Percentiles rank a stretch among this genome's conserved stretches.
Conservation (phyloP, 805 yeast species). For the Starmerella kuoi region DNA sequence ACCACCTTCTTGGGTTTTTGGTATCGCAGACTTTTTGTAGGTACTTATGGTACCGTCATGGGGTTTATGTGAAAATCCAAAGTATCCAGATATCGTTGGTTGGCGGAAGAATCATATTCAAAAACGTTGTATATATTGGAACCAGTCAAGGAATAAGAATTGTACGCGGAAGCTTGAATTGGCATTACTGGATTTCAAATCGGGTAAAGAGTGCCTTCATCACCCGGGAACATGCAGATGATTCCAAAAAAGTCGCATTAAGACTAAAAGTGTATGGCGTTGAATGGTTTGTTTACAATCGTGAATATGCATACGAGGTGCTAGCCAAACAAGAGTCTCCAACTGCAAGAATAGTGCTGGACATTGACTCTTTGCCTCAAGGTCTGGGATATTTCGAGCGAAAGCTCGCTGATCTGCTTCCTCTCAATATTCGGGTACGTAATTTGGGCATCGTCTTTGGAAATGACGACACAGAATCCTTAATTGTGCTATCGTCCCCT, state of each 20-base stretch:
- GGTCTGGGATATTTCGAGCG: slow-evolving; percentile 16
- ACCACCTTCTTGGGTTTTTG: slow-evolving; percentile 52
- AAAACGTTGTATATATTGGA: slow-evolving; percentile 62
- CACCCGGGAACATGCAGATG: not conserved
- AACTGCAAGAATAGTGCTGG: slow-evolving; percentile 8
- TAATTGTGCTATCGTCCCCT: slow-evolving; percentile 50
- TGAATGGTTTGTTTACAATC: slow-evolving; percentile 73
- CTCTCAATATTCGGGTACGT: slow-evolving; percentile 46
- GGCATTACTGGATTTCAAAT: slow-evolving; percentile 75
- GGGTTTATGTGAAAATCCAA: slow-evolving; percentile 52
- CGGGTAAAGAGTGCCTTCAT: slow-evolving; percentile 25
- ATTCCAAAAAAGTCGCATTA: slow-evolving; percentile 11
- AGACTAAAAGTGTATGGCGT: slow-evolving; percentile 56
- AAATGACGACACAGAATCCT: slow-evolving; percentile 61
- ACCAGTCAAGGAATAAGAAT: slow-evolving; percentile 59
- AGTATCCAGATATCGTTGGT: slow-evolving; percentile 64
- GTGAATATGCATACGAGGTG: slow-evolving; percentile 59
- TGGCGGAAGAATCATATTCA: slow-evolving; percentile 72
- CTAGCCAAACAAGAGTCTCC: slow-evolving; percentile 11
- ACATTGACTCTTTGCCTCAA: slow-evolving; percentile 6
- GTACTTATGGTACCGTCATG: slow-evolving; percentile 50
- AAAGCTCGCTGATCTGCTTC: slow-evolving; percentile 34
- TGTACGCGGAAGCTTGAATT: slow-evolving; percentile 62
- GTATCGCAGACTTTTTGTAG: slow-evolving; percentile 42
- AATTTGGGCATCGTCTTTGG: slow-evolving; percentile 73